A percentile compares a stretch with the other conserved stretches of the same genome.
Evolutionary conservation across 371 early-diverging fungal species (phyloP).

Genomic region (Mortierella sp.): DNA sequence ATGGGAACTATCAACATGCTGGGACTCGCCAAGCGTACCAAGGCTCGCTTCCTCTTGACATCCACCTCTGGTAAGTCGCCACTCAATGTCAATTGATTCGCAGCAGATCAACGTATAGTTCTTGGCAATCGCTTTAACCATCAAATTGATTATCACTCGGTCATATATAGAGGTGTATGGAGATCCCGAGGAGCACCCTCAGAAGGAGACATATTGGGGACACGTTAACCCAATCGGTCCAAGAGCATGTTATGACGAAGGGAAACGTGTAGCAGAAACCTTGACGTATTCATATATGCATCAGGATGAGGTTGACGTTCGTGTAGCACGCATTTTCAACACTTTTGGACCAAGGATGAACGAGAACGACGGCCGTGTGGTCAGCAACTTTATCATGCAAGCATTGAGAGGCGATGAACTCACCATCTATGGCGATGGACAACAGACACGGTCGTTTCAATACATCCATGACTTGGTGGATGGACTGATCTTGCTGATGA

Average conservation of each 20-base stretch:
- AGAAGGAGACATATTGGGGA: slow-evolving; percentile 89
- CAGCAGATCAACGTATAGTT: too few species aligned
- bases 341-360: slow-evolving; percentile 90
- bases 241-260: slow-evolving; percentile 93
- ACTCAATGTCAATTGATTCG: neutral
- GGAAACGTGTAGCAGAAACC: slow-evolving; percentile 90
- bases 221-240: slow-evolving; percentile 89
- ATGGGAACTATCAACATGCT: slow-evolving; percentile 93
- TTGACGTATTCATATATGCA: slow-evolving; percentile 84
- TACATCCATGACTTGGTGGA: slow-evolving; percentile 91
- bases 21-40: slow-evolving; percentile 85
- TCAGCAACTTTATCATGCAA: slow-evolving; percentile 92
- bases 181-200: slow-evolving; percentile 91
- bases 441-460: slow-evolving; percentile 89
- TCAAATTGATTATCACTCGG: neutral
- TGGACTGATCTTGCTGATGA: slow-evolving; percentile 85
- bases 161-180: slow-evolving; percentile 82
- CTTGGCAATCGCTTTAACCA: too few species aligned
- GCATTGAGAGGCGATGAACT: slow-evolving; percentile 80
- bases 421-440: slow-evolving; percentile 87
- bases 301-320: slow-evolving; percentile 84
- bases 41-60: slow-evolving; percentile 83
- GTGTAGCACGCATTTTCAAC: slow-evolving; percentile 89
- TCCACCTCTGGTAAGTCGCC: slow-evolving; percentile 79
- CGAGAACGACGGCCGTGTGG: slow-evolving; percentile 87